phyloP scores from a whole-genome alignment of 2,329 filamentous ascomycete genomes.

The Fusarium concolor region DNA sequence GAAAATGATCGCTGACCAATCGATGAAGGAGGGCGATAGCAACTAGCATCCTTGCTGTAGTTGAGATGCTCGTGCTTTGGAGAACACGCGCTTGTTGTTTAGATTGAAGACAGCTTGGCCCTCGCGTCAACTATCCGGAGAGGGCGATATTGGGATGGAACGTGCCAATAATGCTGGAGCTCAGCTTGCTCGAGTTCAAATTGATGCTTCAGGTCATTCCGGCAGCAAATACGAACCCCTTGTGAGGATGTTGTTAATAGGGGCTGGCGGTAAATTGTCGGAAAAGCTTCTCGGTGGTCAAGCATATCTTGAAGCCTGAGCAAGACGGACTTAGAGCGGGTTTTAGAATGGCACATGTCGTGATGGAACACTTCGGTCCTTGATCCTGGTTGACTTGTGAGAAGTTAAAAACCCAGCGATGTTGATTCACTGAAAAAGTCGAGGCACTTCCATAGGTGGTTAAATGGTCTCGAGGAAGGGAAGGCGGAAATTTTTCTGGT shows the following conservation, averaged over 20 bases:
- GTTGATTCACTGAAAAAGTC: slow-evolving; percentile 20
- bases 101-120: slow-evolving; percentile 30
- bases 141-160: slow-evolving; percentile 43
- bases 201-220: slow-evolving; percentile 16
- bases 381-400: slow-evolving; percentile 37
- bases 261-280: slow-evolving; percentile 25
- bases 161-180: slow-evolving; percentile 33
- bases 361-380: slow-evolving; percentile 30
- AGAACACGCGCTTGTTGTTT: slow-evolving; percentile 24
- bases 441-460: slow-evolving; percentile 11
- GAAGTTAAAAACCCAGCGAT: slow-evolving; percentile 4
- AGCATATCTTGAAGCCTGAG: slow-evolving; percentile 5
- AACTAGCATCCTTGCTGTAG: slow-evolving; percentile 29
- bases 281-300: slow-evolving; percentile 14
- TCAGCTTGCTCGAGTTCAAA: slow-evolving; percentile 13
- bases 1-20: slow-evolving; percentile 40
- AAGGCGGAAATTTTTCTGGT: slow-evolving; percentile 41
- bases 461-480: slow-evolving; percentile 27
- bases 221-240: slow-evolving; percentile 15
- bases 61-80: slow-evolving; percentile 26
- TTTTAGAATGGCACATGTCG: slow-evolving; percentile 34
- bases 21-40: slow-evolving; percentile 35
- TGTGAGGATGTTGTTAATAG: slow-evolving; percentile 11
- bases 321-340: slow-evolving; percentile 35
- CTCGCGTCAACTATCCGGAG: slow-evolving; percentile 39